A percentile compares a stretch with the other conserved stretches of the same genome.
phyloP scores from a whole-genome alignment of 768 basidiomycete species.

The Pholiota molesta region DNA sequence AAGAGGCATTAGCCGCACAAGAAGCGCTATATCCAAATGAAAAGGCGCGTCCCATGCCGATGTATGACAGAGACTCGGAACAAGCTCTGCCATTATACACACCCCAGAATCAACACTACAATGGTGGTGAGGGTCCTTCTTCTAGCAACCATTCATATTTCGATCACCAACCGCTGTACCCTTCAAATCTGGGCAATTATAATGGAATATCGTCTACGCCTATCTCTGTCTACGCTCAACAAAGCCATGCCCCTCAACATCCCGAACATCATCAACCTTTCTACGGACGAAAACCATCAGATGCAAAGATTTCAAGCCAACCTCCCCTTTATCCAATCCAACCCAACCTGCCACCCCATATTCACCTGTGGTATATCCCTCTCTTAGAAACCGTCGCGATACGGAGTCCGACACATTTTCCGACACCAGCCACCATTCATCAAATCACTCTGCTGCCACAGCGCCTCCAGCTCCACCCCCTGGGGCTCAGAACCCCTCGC shows the following conservation, averaged over 20 bases:
- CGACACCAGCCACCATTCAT: slow-evolving; percentile 21
- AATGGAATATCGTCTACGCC: neutral
- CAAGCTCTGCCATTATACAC: slow-evolving; percentile 1
- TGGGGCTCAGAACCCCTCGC: slow-evolving; percentile 5
- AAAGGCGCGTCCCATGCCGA: slow-evolving; percentile 14
- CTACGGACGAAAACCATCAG: neutral
- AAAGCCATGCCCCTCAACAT: neutral
- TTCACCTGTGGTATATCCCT: slow-evolving; percentile 17
- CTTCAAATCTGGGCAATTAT: neutral
- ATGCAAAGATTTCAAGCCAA: neutral
- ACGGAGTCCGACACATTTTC: slow-evolving; percentile 22
- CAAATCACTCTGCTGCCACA: slow-evolving; percentile 12
- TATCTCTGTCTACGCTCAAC: neutral
- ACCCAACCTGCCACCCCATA: neutral
- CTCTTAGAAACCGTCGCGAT: slow-evolving; percentile 18
- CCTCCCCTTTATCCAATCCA: neutral
- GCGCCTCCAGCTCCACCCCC: slow-evolving; percentile 4
- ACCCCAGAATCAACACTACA: neutral
- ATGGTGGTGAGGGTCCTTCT: neutral
- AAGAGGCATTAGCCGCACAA: slow-evolving; percentile 28
- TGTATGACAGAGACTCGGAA: neutral
- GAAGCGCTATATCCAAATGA: slow-evolving; percentile 17
- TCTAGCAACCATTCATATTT: neutral
- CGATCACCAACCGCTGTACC: neutral
- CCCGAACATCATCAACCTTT: neutral